A percentile compares a stretch with the other conserved stretches of the same genome.
These are phyloP conservation scores for Stevia rebaudiana DNA, from an alignment of 140 eudicot genomes.

Conservation along the genomic window DNA sequence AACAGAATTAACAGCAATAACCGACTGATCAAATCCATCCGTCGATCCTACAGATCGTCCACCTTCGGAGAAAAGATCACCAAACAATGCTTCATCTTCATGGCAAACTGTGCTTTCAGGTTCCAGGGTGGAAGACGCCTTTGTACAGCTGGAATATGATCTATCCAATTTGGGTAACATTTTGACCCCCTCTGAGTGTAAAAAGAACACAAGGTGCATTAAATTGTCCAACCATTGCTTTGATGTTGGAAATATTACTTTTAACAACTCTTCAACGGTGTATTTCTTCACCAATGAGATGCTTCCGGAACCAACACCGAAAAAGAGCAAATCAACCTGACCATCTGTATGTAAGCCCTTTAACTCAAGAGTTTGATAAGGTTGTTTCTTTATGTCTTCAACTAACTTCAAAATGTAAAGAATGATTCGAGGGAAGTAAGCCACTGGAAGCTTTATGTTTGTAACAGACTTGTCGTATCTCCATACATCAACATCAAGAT, in stretches of 20 bases:
- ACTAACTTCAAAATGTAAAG: conserved; percentile 55
- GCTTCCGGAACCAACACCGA: conserved; percentile 34
- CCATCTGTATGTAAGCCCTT: conserved; percentile 33
- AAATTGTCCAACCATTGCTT: conserved; percentile 77
- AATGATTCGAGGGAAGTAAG: conserved; percentile 71
- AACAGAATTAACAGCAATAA: conserved; percentile 42
- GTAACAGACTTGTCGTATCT: conserved; percentile 45
- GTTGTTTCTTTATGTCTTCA: conserved; percentile 57
- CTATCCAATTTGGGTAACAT: conserved; percentile 63
- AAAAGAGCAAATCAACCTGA: conserved; percentile 31
- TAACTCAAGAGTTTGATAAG: conserved; percentile 42
- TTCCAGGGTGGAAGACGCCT: conserved; percentile 52
- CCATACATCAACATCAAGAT: conserved; percentile 64
- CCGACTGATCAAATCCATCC: conserved; percentile 77
- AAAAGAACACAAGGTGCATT: conserved; percentile 63
- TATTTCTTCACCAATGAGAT: conserved; percentile 47
- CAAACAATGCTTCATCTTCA: conserved; percentile 95
- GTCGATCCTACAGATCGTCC: conserved; percentile 86
- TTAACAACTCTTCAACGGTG: conserved; percentile 55
- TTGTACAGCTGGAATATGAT: conserved; percentile 59
- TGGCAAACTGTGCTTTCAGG: conserved; percentile 70
- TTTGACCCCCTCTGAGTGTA: conserved; percentile 85
- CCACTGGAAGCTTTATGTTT: conserved; percentile 58
- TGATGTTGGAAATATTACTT: conserved; percentile 58
- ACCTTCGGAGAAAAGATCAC: conserved; percentile 93